Conservation (phyloP, 2,329 filamentous ascomycete genomes). For the Ascochyta koolunga region DNA sequence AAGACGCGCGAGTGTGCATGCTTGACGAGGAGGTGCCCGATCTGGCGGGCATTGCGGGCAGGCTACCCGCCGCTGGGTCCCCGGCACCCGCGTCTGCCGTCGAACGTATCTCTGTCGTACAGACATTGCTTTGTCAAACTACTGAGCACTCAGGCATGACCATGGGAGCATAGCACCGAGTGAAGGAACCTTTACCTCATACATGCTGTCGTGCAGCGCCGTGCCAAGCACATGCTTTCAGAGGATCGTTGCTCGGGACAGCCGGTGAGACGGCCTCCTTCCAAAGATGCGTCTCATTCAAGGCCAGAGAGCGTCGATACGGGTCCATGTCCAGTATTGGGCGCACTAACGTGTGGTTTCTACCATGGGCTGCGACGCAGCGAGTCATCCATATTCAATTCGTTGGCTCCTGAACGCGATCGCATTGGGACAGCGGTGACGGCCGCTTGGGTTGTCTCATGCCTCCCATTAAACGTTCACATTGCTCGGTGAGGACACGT, state of each 20-base stretch:
- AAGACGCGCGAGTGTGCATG: conserved; percentile 43
- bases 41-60: conserved; percentile 35
- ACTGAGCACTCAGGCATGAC: background rate
- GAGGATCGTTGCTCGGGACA: conserved; percentile 13
- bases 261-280: conserved; percentile 11
- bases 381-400: conserved; percentile 9
- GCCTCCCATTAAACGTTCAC: conserved; percentile 3
- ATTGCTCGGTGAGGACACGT: background rate
- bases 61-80: background rate
- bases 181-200: background rate
- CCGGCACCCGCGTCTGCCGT: conserved; percentile 5
- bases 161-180: background rate
- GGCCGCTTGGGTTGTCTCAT: conserved; percentile 10
- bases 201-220: background rate
- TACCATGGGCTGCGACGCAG: conserved; percentile 17
- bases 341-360: conserved; percentile 4
- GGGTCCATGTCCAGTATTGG: conserved; percentile 4
- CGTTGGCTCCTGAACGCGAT: conserved; percentile 4
- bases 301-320: conserved; percentile 8
- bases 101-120: conserved; percentile 2
- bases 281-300: conserved; percentile 5
- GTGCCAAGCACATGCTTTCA: conserved; percentile 4
- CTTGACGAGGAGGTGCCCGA: conserved; percentile 43
- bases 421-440: background rate
- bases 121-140: background rate